Percentiles rank a stretch among this genome's conserved stretches.
These are phyloP conservation scores for Saccharomyces jurei DNA, from an alignment of 805 yeast genomes.

Conservation along the genomic window DNA sequence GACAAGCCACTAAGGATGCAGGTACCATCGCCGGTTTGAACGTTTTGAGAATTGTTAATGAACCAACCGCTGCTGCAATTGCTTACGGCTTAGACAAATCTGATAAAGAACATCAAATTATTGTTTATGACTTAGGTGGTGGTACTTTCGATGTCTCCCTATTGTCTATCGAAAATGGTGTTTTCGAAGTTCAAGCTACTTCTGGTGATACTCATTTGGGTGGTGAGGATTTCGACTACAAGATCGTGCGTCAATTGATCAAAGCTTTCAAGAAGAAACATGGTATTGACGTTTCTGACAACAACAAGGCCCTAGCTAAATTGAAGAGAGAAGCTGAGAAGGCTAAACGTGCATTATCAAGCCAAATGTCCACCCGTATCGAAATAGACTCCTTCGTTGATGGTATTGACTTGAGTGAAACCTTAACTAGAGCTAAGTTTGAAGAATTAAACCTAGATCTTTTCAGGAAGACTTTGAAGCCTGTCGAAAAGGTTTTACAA, in stretches of 20 bases:
- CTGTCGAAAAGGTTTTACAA: slow-evolving; percentile 90
- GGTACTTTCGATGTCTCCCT: slow-evolving; percentile 94
- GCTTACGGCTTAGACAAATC: slow-evolving; percentile 88
- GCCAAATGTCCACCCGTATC: slow-evolving; percentile 90
- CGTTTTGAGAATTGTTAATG: slow-evolving; percentile 82
- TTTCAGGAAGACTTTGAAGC: slow-evolving; percentile 90
- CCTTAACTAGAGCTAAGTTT: slow-evolving; percentile 94
- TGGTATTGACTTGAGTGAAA: slow-evolving; percentile 92
- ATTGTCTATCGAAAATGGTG: slow-evolving; percentile 82
- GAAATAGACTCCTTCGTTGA: slow-evolving; percentile 93
- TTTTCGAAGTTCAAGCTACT: slow-evolving; percentile 86
- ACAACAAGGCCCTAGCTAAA: slow-evolving; percentile 83
- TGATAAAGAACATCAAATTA: slow-evolving; percentile 78
- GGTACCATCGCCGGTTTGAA: slow-evolving; percentile 87
- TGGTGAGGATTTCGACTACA: slow-evolving; percentile 93
- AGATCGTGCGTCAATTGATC: slow-evolving; percentile 79
- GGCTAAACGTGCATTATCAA: slow-evolving; percentile 93
- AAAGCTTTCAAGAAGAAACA: slow-evolving; percentile 89
- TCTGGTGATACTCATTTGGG: slow-evolving; percentile 97
- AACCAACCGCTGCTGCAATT: slow-evolving; percentile 96
- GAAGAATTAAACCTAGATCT: slow-evolving; percentile 91
- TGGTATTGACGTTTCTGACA: slow-evolving; percentile 70
- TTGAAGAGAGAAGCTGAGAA: slow-evolving; percentile 96
- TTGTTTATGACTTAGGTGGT: slow-evolving; percentile 94
- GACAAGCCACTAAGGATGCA: slow-evolving; percentile 91